Percentiles rank a stretch among this genome's conserved stretches.
phyloP scores from a whole-genome alignment of 768 basidiomycete genomes.

The Tulasnella sp. region DNA sequence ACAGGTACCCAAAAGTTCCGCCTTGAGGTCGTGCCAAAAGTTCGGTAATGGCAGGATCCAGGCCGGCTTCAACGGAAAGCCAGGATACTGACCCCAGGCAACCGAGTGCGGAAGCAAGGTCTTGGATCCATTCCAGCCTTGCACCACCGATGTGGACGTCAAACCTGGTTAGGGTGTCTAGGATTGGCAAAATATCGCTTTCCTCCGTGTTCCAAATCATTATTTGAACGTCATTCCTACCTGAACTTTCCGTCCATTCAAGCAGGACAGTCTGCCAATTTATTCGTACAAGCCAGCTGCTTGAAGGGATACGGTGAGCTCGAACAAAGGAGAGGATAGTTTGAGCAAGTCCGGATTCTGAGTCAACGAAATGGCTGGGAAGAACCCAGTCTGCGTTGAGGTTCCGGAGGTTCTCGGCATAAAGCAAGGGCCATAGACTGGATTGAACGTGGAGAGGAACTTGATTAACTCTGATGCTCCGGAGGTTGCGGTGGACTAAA shows the following conservation, averaged over 20 bases:
- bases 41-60: not conserved
- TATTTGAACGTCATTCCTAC: no score
- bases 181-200: no score
- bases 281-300: not conserved
- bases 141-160: no score
- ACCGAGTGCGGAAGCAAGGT: not conserved
- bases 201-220: no score
- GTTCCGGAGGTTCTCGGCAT: not conserved
- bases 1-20: not conserved
- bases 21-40: not conserved
- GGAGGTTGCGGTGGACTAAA: not conserved
- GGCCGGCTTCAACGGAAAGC: no score
- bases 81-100: no score
- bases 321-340: not conserved
- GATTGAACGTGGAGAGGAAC: not conserved
- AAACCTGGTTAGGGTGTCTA: no score
- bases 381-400: no score
- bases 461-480: not conserved
- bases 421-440: not conserved
- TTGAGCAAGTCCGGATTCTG: not conserved
- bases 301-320: not conserved
- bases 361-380: not conserved
- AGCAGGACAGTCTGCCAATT: no score
- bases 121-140: no score
- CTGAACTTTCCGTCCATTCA: no score